A percentile compares a stretch with the other conserved stretches of the same genome.
These are phyloP conservation scores for Rubia balearica DNA, from an alignment of 305 asterid genomes.

Conservation along the genomic window DNA sequence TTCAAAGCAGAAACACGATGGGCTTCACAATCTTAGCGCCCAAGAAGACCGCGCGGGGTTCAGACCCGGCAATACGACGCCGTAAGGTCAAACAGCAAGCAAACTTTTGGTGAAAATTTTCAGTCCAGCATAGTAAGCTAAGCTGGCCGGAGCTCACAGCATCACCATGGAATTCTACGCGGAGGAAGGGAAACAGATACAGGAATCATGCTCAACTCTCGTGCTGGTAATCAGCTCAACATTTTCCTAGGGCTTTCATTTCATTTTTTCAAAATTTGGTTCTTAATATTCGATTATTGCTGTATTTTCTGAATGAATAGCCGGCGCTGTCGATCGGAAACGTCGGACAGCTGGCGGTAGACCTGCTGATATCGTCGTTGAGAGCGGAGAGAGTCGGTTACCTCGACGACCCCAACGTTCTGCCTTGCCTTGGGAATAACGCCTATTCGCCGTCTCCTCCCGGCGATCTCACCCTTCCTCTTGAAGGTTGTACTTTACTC, in stretches of 20 bases:
- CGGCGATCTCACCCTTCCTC: slow-evolving; percentile 79
- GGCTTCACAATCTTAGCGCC: not conserved
- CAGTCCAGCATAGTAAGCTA: not conserved
- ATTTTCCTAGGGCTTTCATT: not conserved
- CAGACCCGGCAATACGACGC: not conserved
- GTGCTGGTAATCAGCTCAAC: slow-evolving; percentile 11
- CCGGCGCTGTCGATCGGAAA: slow-evolving; percentile 93
- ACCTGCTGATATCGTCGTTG: slow-evolving; percentile 68
- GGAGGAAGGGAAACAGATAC: slow-evolving; percentile 17
- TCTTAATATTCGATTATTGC: not conserved
- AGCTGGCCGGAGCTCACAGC: not conserved
- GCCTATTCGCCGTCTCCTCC: slow-evolving; percentile 70
- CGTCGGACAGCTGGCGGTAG: slow-evolving; percentile 92
- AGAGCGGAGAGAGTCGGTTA: slow-evolving; percentile 58
- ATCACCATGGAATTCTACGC: slow-evolving; percentile 15
- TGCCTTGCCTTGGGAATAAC: slow-evolving; percentile 90
- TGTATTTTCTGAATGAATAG: slow-evolving; percentile 23
- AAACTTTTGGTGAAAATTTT: not conserved
- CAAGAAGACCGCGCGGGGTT: no score
- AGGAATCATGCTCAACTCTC: slow-evolving; percentile 15
- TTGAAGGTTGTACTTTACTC: slow-evolving; percentile 48
- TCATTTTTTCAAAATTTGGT: not conserved
- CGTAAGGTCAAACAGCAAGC: not conserved
- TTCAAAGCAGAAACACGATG: no score
- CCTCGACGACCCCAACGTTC: slow-evolving; percentile 74